These are phyloP conservation scores for Ceratocystis destructans DNA, from an alignment of 2,329 filamentous ascomycete genomes.

Conservation along the genomic window DNA sequence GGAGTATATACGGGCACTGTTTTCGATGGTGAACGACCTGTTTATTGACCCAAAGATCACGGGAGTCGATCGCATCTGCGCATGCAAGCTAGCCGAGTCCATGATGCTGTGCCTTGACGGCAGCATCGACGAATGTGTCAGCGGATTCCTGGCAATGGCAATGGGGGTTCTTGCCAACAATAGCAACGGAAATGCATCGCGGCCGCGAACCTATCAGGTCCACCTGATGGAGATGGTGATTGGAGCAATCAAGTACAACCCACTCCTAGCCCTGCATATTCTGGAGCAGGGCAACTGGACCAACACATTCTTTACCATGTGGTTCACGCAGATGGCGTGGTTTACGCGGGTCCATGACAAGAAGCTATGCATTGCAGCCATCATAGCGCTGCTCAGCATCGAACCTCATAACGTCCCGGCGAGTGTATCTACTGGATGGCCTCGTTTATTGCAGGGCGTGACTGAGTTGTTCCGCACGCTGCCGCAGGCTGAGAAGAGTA, in stretches of 20 bases:
- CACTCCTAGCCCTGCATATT: slow-evolving; percentile 66
- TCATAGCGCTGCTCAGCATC: slow-evolving; percentile 70
- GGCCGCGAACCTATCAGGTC: slow-evolving; percentile 86
- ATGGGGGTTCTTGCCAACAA: slow-evolving; percentile 64
- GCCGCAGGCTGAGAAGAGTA: slow-evolving; percentile 73
- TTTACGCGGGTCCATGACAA: slow-evolving; percentile 96
- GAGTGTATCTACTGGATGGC: slow-evolving; percentile 95
- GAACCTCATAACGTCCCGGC: slow-evolving; percentile 67
- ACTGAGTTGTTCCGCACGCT: slow-evolving; percentile 85
- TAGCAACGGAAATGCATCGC: slow-evolving; percentile 45
- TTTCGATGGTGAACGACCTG: slow-evolving; percentile 89
- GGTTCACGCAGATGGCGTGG: slow-evolving; percentile 91
- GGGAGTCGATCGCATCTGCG: slow-evolving; percentile 88
- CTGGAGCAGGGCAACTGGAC: slow-evolving; percentile 91
- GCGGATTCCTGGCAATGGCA: slow-evolving; percentile 76
- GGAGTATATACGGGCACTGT: slow-evolving; percentile 73
- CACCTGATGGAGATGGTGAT: slow-evolving; percentile 99
- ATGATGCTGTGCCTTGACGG: slow-evolving; percentile 92
- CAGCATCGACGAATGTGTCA: slow-evolving; percentile 74
- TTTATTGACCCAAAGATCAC: slow-evolving; percentile 86
- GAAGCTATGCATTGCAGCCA: slow-evolving; percentile 92
- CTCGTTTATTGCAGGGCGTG: slow-evolving; percentile 72
- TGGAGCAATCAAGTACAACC: slow-evolving; percentile 96
- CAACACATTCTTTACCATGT: slow-evolving; percentile 96
- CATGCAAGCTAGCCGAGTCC: slow-evolving; percentile 92